phyloP scores from a whole-genome alignment of 768 basidiomycete genomes.

The Phanerodontia chrysosporium region DNA sequence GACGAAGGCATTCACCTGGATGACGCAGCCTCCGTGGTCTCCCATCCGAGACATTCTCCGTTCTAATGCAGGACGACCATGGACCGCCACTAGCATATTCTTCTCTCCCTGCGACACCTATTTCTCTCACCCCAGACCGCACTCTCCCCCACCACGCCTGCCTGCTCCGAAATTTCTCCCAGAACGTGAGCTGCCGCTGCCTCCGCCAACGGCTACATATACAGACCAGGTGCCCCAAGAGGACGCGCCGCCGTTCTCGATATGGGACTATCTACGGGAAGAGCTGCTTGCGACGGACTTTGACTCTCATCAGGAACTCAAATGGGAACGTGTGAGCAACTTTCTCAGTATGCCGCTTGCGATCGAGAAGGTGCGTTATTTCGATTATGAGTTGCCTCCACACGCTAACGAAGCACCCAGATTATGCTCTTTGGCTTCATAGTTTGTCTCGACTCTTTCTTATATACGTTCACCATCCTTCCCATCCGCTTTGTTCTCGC shows the following conservation, averaged over 20 bases:
- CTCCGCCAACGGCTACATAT: slow-evolving; percentile 1
- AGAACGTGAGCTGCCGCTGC: not conserved
- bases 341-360: slow-evolving; percentile 90
- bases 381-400: not conserved
- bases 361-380: slow-evolving; percentile 77
- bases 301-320: slow-evolving; percentile 89
- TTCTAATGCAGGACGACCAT: not conserved
- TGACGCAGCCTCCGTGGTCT: slow-evolving; percentile 12
- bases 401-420: slow-evolving; percentile 33
- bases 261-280: slow-evolving; percentile 91
- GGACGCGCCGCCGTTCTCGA: slow-evolving; percentile 57
- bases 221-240: slow-evolving; percentile 6
- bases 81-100: slow-evolving; percentile 54
- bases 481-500: slow-evolving; percentile 84
- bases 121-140: slow-evolving; percentile 40
- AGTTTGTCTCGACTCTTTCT: slow-evolving; percentile 93
- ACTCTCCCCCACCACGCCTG: slow-evolving; percentile 18
- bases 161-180: slow-evolving; percentile 10
- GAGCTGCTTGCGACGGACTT: slow-evolving; percentile 91
- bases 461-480: slow-evolving; percentile 96
- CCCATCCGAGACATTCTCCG: slow-evolving; percentile 5
- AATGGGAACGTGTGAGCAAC: slow-evolving; percentile 95
- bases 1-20: slow-evolving; percentile 14
- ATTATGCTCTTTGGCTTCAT: slow-evolving; percentile 90
- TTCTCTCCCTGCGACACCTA: slow-evolving; percentile 72